A percentile compares a stretch with the other conserved stretches of the same genome.
Conservation (phyloP, 306 rosid species). For the Cyamopsis tetragonoloba region DNA sequence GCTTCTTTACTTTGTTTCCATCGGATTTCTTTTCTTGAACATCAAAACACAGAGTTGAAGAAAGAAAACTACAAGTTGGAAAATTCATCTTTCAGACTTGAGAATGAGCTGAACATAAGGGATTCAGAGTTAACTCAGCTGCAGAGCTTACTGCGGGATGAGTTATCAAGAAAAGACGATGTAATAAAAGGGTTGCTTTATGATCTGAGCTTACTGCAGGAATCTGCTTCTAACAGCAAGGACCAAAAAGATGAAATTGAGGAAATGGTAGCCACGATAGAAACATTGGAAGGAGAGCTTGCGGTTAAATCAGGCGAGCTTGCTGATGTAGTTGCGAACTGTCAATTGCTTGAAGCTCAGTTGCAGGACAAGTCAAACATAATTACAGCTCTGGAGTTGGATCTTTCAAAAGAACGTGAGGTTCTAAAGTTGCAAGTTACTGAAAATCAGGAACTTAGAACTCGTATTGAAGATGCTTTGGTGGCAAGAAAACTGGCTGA, state of each 20-base stretch:
- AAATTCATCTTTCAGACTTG: conserved; percentile 34
- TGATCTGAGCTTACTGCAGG: conserved; percentile 93
- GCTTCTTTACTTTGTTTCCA: conserved; percentile 33
- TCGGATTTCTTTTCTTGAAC: conserved; percentile 45
- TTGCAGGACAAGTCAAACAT: conserved; percentile 49
- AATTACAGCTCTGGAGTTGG: conserved; percentile 56
- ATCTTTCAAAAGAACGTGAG: conserved; percentile 41
- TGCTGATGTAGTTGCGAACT: conserved; percentile 43
- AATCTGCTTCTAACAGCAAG: conserved; percentile 76
- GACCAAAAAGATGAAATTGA: conserved; percentile 78
- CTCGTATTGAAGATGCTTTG: conserved; percentile 47
- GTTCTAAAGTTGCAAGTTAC: conserved; percentile 33
- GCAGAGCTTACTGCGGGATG: conserved; percentile 49
- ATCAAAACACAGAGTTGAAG: conserved; percentile 39
- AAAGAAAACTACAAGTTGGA: conserved; percentile 30
- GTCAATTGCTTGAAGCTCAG: conserved; percentile 56
- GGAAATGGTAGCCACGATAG: conserved; percentile 49
- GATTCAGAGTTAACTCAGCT: conserved; percentile 48
- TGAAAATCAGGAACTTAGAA: conserved; percentile 51
- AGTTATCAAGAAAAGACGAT: conserved; percentile 72
- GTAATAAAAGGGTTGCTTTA: conserved; percentile 75
- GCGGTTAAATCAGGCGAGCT: conserved; percentile 63
- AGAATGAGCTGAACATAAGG: conserved; percentile 40
- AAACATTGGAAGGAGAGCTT: conserved; percentile 62
- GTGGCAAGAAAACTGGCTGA: conserved; percentile 41